phyloP scores from a whole-genome alignment of 257 asterid species.

The Solanum appendiculatum region DNA sequence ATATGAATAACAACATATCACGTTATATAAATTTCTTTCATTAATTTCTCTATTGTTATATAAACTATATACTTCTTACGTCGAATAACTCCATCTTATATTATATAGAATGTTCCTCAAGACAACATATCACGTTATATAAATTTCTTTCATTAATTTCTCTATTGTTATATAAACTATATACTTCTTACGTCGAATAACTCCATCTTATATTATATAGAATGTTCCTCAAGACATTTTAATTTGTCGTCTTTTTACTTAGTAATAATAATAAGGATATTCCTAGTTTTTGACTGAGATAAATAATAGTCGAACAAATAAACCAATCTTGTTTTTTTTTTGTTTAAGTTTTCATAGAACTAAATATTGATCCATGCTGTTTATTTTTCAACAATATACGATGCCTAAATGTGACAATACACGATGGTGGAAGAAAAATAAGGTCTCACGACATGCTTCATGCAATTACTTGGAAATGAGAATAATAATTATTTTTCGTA shows the following conservation, averaged over 20 bases:
- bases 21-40: neutral
- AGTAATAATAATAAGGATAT: neutral
- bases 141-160: neutral
- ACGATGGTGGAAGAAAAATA: neutral
- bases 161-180: neutral
- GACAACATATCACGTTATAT: neutral
- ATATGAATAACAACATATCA: neutral
- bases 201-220: too few species aligned
- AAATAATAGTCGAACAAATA: too few species aligned
- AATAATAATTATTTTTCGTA: too few species aligned
- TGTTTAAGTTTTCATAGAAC: too few species aligned
- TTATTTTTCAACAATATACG: neutral
- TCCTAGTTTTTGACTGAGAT: neutral
- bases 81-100: too few species aligned
- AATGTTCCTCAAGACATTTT: neutral
- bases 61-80: neutral
- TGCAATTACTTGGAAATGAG: neutral
- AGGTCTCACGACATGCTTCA: neutral
- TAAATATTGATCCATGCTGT: too few species aligned
- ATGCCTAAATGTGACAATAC: neutral
- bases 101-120: too few species aligned
- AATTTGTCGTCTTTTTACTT: neutral
- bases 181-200: neutral
- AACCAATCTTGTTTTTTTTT: too few species aligned
- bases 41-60: neutral